These are phyloP conservation scores for Xerocomellus amylosporus DNA, from an alignment of 768 basidiomycete species.

Conservation along the genomic window DNA sequence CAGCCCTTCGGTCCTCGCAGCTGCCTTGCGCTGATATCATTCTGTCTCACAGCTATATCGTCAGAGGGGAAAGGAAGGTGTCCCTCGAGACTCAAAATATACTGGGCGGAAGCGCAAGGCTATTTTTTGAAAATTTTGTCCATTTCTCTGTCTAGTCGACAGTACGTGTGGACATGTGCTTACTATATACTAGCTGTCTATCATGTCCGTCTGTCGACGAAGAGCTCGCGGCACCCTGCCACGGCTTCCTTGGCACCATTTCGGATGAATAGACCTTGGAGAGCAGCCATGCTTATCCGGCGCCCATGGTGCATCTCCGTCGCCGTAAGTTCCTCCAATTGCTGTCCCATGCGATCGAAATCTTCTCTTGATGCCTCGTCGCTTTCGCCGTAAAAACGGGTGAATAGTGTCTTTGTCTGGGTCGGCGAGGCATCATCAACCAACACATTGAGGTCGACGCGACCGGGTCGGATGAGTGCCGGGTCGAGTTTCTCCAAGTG, in stretches of 20 bases:
- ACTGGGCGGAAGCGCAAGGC: conserved; percentile 87
- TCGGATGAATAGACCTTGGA: conserved; percentile 94
- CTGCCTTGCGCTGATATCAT: conserved; percentile 1
- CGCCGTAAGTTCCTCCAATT: conserved; percentile 53
- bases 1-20: conserved; percentile 16
- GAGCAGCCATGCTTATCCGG: conserved; percentile 89
- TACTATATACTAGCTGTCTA: conserved; percentile 9
- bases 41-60: conserved; percentile 61
- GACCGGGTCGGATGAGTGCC: conserved; percentile 91
- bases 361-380: conserved; percentile 35
- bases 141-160: background rate
- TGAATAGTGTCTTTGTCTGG: conserved; percentile 78
- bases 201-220: conserved; percentile 32
- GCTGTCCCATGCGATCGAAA: conserved; percentile 45
- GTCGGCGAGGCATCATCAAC: conserved; percentile 83
- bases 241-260: conserved; percentile 58
- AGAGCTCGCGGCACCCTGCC: conserved; percentile 44
- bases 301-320: conserved; percentile 50
- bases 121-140: conserved; percentile 58
- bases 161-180: conserved; percentile 1
- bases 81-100: conserved; percentile 83
- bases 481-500: conserved; percentile 87
- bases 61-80: conserved; percentile 78
- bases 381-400: conserved; percentile 72
- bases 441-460: conserved; percentile 82